These are phyloP conservation scores for Flaveria trinervia DNA, from an alignment of 129 eudicot genomes.

Conservation along the genomic window DNA sequence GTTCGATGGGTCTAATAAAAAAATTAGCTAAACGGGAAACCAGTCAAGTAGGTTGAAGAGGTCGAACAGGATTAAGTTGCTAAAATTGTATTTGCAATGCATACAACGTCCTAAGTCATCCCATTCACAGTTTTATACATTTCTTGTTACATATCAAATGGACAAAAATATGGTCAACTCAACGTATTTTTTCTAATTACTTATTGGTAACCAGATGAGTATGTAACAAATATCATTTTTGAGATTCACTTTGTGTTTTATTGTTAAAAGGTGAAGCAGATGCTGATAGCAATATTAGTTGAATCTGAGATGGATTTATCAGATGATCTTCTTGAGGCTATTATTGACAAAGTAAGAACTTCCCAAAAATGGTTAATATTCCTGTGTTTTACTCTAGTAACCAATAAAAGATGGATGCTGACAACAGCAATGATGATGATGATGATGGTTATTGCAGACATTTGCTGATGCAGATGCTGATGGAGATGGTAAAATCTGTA, in stretches of 20 bases:
- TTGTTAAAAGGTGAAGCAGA: conserved; percentile 71
- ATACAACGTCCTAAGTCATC: background rate
- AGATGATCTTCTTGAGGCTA: conserved; percentile 72
- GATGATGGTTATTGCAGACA: conserved; percentile 46
- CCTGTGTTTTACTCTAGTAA: background rate
- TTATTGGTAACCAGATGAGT: conserved; percentile 2
- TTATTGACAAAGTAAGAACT: conserved; percentile 13
- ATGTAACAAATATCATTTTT: background rate
- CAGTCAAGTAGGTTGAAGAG: background rate
- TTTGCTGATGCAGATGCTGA: conserved; percentile 81
- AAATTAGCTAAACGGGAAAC: background rate
- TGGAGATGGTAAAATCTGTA: conserved; percentile 67
- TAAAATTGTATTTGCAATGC: background rate
- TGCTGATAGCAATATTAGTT: conserved; percentile 73
- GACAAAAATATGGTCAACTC: background rate
- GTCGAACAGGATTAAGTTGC: background rate
- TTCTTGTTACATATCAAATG: background rate
- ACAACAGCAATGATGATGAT: background rate
- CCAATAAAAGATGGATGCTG: background rate
- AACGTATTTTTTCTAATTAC: background rate
- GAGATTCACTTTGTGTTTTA: background rate
- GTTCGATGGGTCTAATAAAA: background rate
- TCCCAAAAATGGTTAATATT: background rate
- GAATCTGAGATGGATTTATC: conserved; percentile 81
- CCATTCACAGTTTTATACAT: background rate